These are phyloP conservation scores for Trichoderma atroviride DNA, from an alignment of 2,329 filamentous ascomycete species.

Conservation along the genomic window DNA sequence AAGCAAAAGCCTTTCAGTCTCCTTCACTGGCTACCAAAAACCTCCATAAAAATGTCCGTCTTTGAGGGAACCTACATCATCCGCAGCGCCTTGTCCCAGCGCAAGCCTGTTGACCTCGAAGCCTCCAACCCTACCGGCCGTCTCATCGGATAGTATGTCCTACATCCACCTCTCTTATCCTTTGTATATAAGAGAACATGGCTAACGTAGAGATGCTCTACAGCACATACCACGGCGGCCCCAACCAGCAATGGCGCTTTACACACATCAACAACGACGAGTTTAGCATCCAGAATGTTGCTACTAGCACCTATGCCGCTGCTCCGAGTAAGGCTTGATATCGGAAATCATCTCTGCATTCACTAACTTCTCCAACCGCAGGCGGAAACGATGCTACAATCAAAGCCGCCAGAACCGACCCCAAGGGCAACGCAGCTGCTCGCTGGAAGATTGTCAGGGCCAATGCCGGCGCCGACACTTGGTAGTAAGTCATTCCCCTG, in stretches of 20 bases:
- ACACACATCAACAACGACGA: background rate
- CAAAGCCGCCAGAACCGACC: background rate
- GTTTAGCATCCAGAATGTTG: slow-evolving; percentile 12
- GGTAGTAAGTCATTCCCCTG: background rate
- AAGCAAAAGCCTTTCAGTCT: background rate
- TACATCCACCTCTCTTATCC: background rate
- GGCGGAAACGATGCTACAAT: background rate
- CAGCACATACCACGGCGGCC: background rate
- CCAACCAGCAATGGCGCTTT: slow-evolving; percentile 17
- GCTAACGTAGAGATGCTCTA: background rate
- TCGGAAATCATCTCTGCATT: too few relatives aligned
- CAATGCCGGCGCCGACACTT: background rate
- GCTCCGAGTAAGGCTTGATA: background rate
- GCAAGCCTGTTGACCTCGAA: slow-evolving; percentile 13
- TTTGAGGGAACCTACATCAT: slow-evolving; percentile 2
- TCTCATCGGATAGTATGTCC: slow-evolving; percentile 10
- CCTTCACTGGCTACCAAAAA: background rate
- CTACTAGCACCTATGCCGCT: slow-evolving; percentile 1
- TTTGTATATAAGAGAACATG: background rate
- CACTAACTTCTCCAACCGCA: background rate
- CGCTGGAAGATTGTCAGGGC: slow-evolving; percentile 8
- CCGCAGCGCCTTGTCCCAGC: background rate
- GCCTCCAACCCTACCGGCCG: slow-evolving; percentile 1
- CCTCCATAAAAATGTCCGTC: slow-evolving; percentile 13
- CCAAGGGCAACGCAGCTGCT: background rate